Conservation (phyloP, 1,284 basidiomycete species). For the Ustilago hordei region DNA sequence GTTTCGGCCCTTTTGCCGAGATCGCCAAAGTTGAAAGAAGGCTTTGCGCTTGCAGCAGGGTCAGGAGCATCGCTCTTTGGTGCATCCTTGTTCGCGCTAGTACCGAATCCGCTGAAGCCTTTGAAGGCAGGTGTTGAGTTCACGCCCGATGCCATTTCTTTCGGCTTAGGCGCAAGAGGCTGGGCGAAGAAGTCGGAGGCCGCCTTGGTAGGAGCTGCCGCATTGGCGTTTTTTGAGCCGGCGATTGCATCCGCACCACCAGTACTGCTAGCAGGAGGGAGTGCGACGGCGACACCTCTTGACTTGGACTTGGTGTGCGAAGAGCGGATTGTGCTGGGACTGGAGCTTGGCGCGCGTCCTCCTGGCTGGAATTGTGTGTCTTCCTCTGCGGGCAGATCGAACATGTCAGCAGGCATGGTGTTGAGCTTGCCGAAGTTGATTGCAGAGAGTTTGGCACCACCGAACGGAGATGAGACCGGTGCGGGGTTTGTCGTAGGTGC, state of each 20-base stretch:
- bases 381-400: slow-evolving; percentile 36
- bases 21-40: slow-evolving; percentile 25
- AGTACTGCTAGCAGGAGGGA: slow-evolving; percentile 16
- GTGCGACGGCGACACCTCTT: slow-evolving; percentile 24
- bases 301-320: slow-evolving; percentile 32
- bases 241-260: slow-evolving; percentile 7
- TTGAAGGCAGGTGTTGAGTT: slow-evolving; percentile 14
- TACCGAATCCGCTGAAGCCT: slow-evolving; percentile 31
- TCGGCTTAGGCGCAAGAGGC: slow-evolving; percentile 18
- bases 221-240: not conserved
- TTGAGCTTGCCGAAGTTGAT: slow-evolving; percentile 39
- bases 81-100: slow-evolving; percentile 12
- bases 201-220: slow-evolving; percentile 12
- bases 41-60: slow-evolving; percentile 6
- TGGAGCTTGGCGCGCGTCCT: slow-evolving; percentile 34
- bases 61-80: slow-evolving; percentile 6
- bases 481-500: slow-evolving; percentile 11
- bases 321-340: slow-evolving; percentile 27
- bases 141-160: slow-evolving; percentile 11
- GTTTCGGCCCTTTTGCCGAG: slow-evolving; percentile 15
- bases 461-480: slow-evolving; percentile 21
- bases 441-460: slow-evolving; percentile 15
- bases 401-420: slow-evolving; percentile 34
- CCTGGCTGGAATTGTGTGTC: slow-evolving; percentile 48
- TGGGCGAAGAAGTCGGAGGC: slow-evolving; percentile 41